These are phyloP conservation scores for Penicillium sp. DNA, from an alignment of 2,329 filamentous ascomycete genomes.

Conservation along the genomic window DNA sequence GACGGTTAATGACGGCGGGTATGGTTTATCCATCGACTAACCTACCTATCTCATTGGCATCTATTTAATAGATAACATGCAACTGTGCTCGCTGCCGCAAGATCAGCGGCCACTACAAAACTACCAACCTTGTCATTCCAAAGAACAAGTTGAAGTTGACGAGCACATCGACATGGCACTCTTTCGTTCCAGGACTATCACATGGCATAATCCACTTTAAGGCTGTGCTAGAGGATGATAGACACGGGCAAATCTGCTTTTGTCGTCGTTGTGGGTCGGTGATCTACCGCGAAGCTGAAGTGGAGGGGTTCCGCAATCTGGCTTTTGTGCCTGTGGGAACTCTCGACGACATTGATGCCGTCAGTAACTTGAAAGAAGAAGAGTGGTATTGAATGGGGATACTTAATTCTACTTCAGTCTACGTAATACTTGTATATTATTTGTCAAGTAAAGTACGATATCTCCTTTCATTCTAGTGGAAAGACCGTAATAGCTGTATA, in stretches of 20 bases:
- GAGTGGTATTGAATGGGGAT: background rate
- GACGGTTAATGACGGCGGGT: background rate
- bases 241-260: slow-evolving; percentile 2
- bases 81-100: slow-evolving; percentile 7
- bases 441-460: too few species aligned
- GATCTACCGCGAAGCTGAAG: slow-evolving; percentile 6
- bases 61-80: slow-evolving; percentile 1
- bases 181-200: background rate
- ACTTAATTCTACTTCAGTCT: too few species aligned
- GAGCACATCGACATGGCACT: background rate
- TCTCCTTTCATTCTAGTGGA: too few species aligned
- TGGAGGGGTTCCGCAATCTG: background rate
- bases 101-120: background rate
- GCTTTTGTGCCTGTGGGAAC: slow-evolving; percentile 2
- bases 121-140: slow-evolving; percentile 1
- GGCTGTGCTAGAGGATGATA: background rate
- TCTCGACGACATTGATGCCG: slow-evolving; percentile 2
- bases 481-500: too few species aligned
- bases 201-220: background rate
- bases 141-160: background rate
- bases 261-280: slow-evolving; percentile 4
- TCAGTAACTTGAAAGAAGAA: background rate
- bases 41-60: background rate
- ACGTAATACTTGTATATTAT: too few species aligned
- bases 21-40: background rate